phyloP scores from a whole-genome alignment of 2,329 filamentous ascomycete genomes.

The Xylariaceae sp. region DNA sequence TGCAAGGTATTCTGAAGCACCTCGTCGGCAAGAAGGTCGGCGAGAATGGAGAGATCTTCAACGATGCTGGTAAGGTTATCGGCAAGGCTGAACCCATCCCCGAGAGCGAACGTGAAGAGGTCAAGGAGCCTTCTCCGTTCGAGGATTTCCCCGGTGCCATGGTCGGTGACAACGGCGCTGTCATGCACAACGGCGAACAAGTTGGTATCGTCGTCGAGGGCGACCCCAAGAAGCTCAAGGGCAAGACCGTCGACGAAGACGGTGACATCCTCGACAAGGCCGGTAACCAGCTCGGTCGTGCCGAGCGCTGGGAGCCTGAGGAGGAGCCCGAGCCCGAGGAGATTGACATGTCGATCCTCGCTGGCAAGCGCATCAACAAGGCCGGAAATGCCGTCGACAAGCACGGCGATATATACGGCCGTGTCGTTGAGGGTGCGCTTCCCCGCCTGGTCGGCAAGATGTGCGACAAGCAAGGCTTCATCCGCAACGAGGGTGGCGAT shows the following conservation, averaged over 20 bases:
- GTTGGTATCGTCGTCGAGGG: conserved; percentile 61
- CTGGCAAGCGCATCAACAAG: conserved; percentile 70
- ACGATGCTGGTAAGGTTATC: conserved; percentile 63
- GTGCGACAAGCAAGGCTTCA: conserved; percentile 67
- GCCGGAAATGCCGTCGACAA: conserved; percentile 58
- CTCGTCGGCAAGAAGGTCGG: conserved; percentile 62
- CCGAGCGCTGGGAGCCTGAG: conserved; percentile 60
- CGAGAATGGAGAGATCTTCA: conserved; percentile 66
- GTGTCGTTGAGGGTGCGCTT: conserved; percentile 62
- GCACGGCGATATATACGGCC: conserved; percentile 54
- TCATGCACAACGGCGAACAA: conserved; percentile 47
- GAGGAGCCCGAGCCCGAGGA: conserved; percentile 46
- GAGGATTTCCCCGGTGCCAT: conserved; percentile 53
- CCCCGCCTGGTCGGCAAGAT: conserved; percentile 62
- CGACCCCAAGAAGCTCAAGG: conserved; percentile 58
- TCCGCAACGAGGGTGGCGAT: conserved; percentile 69
- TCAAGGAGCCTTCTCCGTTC: conserved; percentile 46
- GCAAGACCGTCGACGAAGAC: conserved; percentile 63
- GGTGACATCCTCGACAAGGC: conserved; percentile 64
- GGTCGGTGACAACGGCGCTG: conserved; percentile 49
- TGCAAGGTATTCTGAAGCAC: conserved; percentile 59
- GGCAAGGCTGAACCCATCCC: conserved; percentile 64
- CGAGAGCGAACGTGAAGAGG: conserved; percentile 45
- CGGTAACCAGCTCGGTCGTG: conserved; percentile 64
- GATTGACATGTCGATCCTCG: conserved; percentile 56